phyloP scores from a whole-genome alignment of 176 grass and related monocot species.

The Cenchrus americanus region DNA sequence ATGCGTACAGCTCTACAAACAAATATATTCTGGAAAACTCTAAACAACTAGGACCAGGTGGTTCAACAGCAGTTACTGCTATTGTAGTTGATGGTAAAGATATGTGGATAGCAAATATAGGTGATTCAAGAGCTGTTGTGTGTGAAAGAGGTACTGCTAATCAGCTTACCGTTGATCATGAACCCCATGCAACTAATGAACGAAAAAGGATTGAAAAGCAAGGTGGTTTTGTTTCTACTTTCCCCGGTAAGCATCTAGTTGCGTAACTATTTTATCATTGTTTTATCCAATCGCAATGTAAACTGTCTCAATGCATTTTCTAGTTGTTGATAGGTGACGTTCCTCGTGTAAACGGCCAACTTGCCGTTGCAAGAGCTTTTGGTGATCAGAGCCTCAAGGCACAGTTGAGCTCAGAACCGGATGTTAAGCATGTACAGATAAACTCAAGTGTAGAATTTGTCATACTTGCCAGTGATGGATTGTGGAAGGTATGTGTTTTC shows the following conservation, averaged over 20 bases:
- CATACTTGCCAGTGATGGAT: slow-evolving; percentile 88
- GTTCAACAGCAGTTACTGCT: slow-evolving; percentile 89
- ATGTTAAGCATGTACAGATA: slow-evolving; percentile 70
- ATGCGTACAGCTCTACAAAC: slow-evolving; percentile 77
- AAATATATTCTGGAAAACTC: slow-evolving; percentile 83
- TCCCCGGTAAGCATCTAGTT: slow-evolving; percentile 65
- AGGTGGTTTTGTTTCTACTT: slow-evolving; percentile 83
- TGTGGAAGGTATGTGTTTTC: slow-evolving; percentile 79
- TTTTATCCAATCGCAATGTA: background rate
- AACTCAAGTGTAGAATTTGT: slow-evolving; percentile 67
- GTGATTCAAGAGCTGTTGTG: slow-evolving; percentile 83
- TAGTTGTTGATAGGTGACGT: slow-evolving; percentile 70
- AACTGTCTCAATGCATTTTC: slow-evolving; percentile 23
- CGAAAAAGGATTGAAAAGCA: slow-evolving; percentile 80
- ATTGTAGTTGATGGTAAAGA: slow-evolving; percentile 87
- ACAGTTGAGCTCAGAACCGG: slow-evolving; percentile 89
- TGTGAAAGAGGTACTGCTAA: slow-evolving; percentile 74
- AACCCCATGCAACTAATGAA: slow-evolving; percentile 62
- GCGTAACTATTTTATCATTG: slow-evolving; percentile 6
- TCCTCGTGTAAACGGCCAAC: slow-evolving; percentile 89
- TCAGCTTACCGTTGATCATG: slow-evolving; percentile 84
- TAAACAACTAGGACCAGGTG: slow-evolving; percentile 67
- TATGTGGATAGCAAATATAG: slow-evolving; percentile 90
- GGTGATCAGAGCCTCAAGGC: slow-evolving; percentile 85
- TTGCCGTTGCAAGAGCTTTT: slow-evolving; percentile 92